Evolutionary conservation across 2,329 filamentous ascomycete species (phyloP).

Genomic region (Celoporthe dispersa): DNA sequence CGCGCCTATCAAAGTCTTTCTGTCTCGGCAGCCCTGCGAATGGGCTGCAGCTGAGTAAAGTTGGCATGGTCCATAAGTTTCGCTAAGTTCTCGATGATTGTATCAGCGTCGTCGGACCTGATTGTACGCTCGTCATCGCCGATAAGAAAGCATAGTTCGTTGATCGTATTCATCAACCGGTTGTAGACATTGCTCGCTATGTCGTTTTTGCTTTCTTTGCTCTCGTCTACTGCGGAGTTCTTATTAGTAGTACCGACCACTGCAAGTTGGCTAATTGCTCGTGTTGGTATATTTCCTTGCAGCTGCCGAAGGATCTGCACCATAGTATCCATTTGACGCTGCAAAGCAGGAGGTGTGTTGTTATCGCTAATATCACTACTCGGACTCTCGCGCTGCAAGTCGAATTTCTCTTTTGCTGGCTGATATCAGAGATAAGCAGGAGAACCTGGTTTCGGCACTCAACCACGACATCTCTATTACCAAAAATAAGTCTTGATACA

Average conservation of each 20-base stretch:
- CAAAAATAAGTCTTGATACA: neutral
- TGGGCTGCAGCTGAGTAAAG: neutral
- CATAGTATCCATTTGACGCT: neutral
- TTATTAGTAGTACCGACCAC: neutral
- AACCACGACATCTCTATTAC: neutral
- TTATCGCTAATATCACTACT: neutral
- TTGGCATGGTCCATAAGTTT: neutral
- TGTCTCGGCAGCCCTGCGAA: neutral
- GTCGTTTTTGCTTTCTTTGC: neutral
- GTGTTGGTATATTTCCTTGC: neutral
- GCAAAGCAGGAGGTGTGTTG: neutral
- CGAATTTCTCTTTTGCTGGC: neutral
- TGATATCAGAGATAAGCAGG: neutral
- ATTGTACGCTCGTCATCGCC: neutral
- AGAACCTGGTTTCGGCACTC: neutral
- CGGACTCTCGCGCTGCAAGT: neutral
- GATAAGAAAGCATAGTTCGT: neutral
- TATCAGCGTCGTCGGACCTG: neutral
- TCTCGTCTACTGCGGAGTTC: neutral
- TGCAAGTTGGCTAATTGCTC: neutral
- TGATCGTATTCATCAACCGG: neutral
- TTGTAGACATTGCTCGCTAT: neutral
- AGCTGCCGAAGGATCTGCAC: neutral
- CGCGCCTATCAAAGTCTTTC: neutral
- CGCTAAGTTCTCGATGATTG: neutral